Evolutionary conservation across 2,329 filamentous ascomycete genomes (phyloP), one percentile per base, ranked within the genome.

Genomic region (Fusarium pseudoanthophilum): DNA sequence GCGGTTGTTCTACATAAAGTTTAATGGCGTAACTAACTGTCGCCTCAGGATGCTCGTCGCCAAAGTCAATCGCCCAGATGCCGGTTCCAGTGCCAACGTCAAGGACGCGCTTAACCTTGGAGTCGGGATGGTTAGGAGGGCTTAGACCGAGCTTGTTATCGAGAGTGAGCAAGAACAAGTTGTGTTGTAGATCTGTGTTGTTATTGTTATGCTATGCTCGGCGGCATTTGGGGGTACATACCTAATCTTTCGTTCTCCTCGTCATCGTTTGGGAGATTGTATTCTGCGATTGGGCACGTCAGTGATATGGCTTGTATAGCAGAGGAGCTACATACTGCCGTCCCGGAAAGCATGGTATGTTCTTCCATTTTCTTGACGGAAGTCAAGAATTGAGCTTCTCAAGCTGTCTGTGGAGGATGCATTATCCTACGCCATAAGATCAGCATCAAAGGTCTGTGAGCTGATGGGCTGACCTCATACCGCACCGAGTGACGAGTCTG

Each of bases 31-130:
- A 8, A 30, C 61, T 42, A 13, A 67, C 64, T 6, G 36, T 49
- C 7, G 67, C 46, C 5, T 45, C 26, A 5, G 65, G 67, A 13
- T 69, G 67, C 13, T 69, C 67, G 14, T 60, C 67, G 15, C 45
- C 67, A 43, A 69, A 69, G 10, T 69, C 67, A 7, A 69, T 69
- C 0, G 67, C 67, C 67, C 67, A 69, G 13, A 69, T 60, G 2
- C 67, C 67, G 4, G 67, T 69, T 14, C 67, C 67, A 2, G 67
- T 69, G 24, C 67, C 67, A n/a, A 69, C 36, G 34, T 69, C 67
- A 0, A 69, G 66, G n/a, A 69, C 67, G 4, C 67, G 67, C 7
- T 70, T 48, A 1, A 60, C 65, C 0, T 49, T 36, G 4, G 59
- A 55, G 5, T 49, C 37, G 2, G 59, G 32, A 5, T 28, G 46